Base-by-base conservation (phyloP, 1,284 basidiomycete species). In the Irpex sp. region DNA sequence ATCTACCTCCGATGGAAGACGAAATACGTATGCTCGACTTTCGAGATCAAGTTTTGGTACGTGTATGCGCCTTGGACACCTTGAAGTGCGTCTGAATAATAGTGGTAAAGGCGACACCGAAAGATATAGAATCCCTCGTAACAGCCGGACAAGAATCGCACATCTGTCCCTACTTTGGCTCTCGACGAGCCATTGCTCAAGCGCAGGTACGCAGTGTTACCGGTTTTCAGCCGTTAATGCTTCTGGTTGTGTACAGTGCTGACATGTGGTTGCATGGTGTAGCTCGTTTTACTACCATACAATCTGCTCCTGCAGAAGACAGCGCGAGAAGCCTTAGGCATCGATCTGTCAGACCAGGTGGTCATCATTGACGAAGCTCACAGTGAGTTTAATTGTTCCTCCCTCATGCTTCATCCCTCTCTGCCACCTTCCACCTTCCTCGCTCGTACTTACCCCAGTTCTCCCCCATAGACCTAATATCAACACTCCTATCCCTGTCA, bases 311-410 rank as follows among this genome's bases (percentile, higher is more conserved):
- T 99, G 7, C 92, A 94, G 65, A 90, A 86, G 66, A 82, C 85
- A 2, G 91, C 96, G 0, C 82, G 96, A 51, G 92, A 96, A 69
- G 87, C 94, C 0, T 80, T 98, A 1, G 91, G 90, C 0, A 95
- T 95, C 67, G 87, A 90, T 70, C 79, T 94, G 57, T 89, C 81
- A 37, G 84, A 87, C 69, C 93, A 96, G 68, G 80, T 98, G 14
- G 85, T 99, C 10, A 82, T 99, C 49, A 87, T 99, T 61, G 96
- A 99, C 72, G 96, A 99, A 77, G 97, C 96, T 0, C 96, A 99
- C 75, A 99, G 93, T 94, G 67, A 64, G 91, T 23, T 23, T 23
- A 23, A 23, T 23, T 23, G 23, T 23, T 23, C 23, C 23, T 23
- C 23, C 23, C 23, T 23, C 23, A 23, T 2, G 23, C 23, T 23